Base-by-base conservation (phyloP, 2,329 filamentous ascomycete genomes). In the Rutstroemia sp. region DNA sequence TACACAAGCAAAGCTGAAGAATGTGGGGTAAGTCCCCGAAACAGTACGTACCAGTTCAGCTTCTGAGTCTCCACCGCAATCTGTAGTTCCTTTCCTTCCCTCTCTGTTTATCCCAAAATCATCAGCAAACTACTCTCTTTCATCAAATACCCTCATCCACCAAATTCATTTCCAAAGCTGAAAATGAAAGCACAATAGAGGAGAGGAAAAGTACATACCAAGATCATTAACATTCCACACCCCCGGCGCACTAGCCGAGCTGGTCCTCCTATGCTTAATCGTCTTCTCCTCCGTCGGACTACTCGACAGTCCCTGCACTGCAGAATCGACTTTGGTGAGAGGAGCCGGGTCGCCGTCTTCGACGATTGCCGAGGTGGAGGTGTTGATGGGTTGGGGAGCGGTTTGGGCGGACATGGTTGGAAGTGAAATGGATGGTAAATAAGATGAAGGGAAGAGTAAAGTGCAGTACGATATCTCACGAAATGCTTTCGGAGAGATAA, bases 281-380 rank as follows among this genome's bases (percentile, higher is more conserved):
- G 81, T 81, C 66, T 78, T 76, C 63, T 90, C 85, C 70, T 85
- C 81, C 58, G 80, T 77, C 36, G 87, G 81, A 58, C 84, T 85
- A 67, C 81, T 80, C 64, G 83, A 81, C 67, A 92, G 74, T 73
- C 89, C 89, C 71, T 90, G 85, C 70, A 95, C 84, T 77, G 89
- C 90, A 59, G 92, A 96, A 75, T 96, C 92, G 77, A 96, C 84
- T 79, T 95, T 95, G 75, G 82, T 81, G 71, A 95, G 82, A 68
- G 86, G 81, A 61, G 66, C 62, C 9, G 52, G 52, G 42, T 49
- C 52, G 16, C 34, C 52, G 49, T 54, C 52, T 17, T 49, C 9
- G 21, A n/a, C 23, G 47, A 34, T 23, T 2, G 39, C 49, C n/a
- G 42, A 21, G 10, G n/a, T 2, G 21, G 52, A 38, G 39, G 45